These are phyloP conservation scores for Chlorella vulgaris DNA, from an alignment of 139 green algal genomes.

Conservation along the genomic window DNA sequence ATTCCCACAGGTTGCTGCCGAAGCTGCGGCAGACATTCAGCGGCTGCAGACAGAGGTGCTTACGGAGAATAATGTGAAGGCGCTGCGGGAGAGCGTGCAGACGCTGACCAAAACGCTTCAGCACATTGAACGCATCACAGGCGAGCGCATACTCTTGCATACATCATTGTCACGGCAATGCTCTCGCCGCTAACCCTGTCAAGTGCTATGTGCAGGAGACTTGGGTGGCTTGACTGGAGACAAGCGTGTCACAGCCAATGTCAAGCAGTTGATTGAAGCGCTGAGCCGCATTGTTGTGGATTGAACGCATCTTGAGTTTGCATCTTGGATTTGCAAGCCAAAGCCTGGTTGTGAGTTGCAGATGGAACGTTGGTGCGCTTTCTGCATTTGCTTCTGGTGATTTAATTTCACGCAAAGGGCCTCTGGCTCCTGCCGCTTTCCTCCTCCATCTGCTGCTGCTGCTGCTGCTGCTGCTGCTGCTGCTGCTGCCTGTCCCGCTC, in stretches of 20 bases:
- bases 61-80: conserved; percentile 90
- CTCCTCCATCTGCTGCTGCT: too few species aligned
- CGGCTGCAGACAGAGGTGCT: conserved; percentile 88
- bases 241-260: conserved; percentile 75
- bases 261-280: conserved; percentile 89
- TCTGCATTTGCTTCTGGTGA: too few species aligned
- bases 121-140: conserved; percentile 75
- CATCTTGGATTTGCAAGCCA: background rate
- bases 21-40: conserved; percentile 84
- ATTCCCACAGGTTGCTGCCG: conserved; percentile 70
- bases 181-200: too few species aligned
- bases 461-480: too few species aligned
- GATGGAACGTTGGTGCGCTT: too few species aligned
- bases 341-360: background rate
- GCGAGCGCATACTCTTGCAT: background rate
- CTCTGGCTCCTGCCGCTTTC: too few species aligned
- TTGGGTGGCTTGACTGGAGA: conserved; percentile 77
- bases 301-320: conserved; percentile 42
- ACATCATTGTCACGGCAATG: too few species aligned
- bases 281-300: conserved; percentile 83
- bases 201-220: conserved; percentile 45
- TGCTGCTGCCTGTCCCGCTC: too few species aligned
- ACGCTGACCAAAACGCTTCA: conserved; percentile 79
- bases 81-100: conserved; percentile 76
- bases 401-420: too few species aligned